phyloP scores from a whole-genome alignment of 495 filamentous ascomycete species.

The Acidomyces sp. region DNA sequence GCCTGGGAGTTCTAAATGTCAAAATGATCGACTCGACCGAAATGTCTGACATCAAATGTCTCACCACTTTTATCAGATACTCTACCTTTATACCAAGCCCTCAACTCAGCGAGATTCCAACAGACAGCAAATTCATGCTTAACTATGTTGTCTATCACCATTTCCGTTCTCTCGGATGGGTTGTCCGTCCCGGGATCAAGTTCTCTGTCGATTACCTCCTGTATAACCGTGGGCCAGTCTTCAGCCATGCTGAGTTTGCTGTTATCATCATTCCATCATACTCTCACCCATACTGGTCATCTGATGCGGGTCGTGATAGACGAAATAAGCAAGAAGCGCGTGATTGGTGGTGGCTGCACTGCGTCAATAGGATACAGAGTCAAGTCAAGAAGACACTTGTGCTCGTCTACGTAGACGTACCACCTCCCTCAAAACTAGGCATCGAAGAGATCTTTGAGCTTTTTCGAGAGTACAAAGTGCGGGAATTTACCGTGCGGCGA shows the following conservation, averaged over 20 bases:
- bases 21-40: conserved; percentile 40
- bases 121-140: conserved; percentile 73
- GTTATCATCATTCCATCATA: conserved; percentile 74
- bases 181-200: conserved; percentile 85
- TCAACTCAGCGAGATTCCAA: conserved; percentile 11
- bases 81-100: conserved; percentile 50
- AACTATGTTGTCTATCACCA: conserved; percentile 89
- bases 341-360: conserved; percentile 88
- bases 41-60: too few species aligned
- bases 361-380: conserved; percentile 77
- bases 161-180: conserved; percentile 92
- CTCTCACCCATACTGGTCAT: conserved; percentile 58
- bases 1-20: conserved; percentile 62
- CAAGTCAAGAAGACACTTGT: conserved; percentile 83
- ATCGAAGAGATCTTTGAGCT: conserved; percentile 36
- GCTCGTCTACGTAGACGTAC: conserved; percentile 80
- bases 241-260: conserved; percentile 86
- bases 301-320: conserved; percentile 34
- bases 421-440: conserved; percentile 44
- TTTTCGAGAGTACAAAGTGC: conserved; percentile 62
- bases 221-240: conserved; percentile 89
- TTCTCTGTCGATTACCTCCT: conserved; percentile 89
- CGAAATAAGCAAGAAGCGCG: conserved; percentile 37
- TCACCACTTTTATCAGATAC: conserved; percentile 50
- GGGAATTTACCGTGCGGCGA: conserved; percentile 68